Evolutionary conservation across 164 flowering plant species (phyloP).

Genomic region (Platanus orientalis): DNA sequence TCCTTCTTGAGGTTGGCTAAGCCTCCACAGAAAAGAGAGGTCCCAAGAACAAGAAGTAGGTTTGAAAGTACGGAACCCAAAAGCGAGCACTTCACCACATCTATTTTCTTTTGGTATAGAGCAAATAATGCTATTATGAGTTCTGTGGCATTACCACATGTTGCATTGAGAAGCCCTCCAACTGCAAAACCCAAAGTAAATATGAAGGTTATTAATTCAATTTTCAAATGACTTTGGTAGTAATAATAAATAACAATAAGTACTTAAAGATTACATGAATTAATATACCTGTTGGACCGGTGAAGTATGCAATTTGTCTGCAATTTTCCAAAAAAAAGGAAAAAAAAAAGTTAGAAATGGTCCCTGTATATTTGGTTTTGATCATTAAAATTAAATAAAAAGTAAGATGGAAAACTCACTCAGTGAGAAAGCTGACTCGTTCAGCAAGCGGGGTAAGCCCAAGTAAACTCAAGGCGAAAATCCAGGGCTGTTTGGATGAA

Average conservation of each 20-base stretch:
- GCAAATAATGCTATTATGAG: slow-evolving; percentile 89
- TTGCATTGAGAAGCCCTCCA: slow-evolving; percentile 94
- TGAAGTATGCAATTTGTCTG: slow-evolving; percentile 86
- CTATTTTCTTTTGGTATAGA: slow-evolving; percentile 44
- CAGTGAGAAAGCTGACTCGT: slow-evolving; percentile 90
- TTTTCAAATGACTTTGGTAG: background rate
- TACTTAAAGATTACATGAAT: too few relatives aligned
- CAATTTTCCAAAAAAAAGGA: slow-evolving; percentile 9
- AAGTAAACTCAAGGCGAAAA: slow-evolving; percentile 78
- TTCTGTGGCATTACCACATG: slow-evolving; percentile 98
- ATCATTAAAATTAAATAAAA: background rate
- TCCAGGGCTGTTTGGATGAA: slow-evolving; percentile 92
- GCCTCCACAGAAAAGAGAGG: slow-evolving; percentile 88
- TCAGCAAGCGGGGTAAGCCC: slow-evolving; percentile 91
- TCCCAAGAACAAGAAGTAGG: slow-evolving; percentile 86
- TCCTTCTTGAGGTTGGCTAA: slow-evolving; percentile 51
- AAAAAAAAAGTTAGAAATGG: slow-evolving; percentile 8
- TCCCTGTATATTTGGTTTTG: slow-evolving; percentile 4
- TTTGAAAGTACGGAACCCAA: slow-evolving; percentile 92
- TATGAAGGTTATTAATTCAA: background rate
- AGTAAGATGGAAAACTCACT: slow-evolving; percentile 41
- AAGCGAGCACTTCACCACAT: slow-evolving; percentile 77
- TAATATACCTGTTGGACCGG: slow-evolving; percentile 98
- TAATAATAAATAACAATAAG: too few relatives aligned
- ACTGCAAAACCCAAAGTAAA: slow-evolving; percentile 35